Conservation (phyloP, 176 grass and related monocot genomes). For the Oryza nivara region DNA sequence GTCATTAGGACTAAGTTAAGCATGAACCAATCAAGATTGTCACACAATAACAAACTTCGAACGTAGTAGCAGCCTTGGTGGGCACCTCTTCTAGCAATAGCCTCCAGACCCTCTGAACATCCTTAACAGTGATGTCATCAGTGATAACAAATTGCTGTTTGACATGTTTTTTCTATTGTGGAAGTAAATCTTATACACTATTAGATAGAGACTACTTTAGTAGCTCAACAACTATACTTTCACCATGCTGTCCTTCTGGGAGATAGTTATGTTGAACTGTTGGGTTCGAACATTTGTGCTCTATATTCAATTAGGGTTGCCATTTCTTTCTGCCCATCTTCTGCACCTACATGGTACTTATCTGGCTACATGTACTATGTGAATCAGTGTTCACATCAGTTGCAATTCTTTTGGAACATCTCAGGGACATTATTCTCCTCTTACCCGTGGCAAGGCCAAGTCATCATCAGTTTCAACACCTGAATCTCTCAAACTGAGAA, state of each 20-base stretch:
- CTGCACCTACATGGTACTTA: not conserved
- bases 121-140: not conserved
- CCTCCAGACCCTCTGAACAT: not conserved
- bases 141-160: not conserved
- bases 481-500: slow-evolving; percentile 48
- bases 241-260: not conserved
- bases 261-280: not conserved
- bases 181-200: not conserved
- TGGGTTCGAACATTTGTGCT: not conserved
- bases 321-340: not conserved
- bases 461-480: slow-evolving; percentile 17
- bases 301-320: not conserved
- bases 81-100: not conserved
- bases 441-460: not conserved
- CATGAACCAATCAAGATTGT: not conserved
- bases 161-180: not conserved
- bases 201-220: not conserved
- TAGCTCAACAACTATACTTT: not conserved
- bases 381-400: not conserved
- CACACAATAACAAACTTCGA: not conserved
- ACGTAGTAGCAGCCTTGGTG: not conserved
- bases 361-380: not conserved
- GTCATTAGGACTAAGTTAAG: not conserved
- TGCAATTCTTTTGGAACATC: slow-evolving; percentile 14
- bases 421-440: slow-evolving; percentile 8